Base-by-base conservation (phyloP, 306 rosid species). In the Comarum palustre region DNA sequence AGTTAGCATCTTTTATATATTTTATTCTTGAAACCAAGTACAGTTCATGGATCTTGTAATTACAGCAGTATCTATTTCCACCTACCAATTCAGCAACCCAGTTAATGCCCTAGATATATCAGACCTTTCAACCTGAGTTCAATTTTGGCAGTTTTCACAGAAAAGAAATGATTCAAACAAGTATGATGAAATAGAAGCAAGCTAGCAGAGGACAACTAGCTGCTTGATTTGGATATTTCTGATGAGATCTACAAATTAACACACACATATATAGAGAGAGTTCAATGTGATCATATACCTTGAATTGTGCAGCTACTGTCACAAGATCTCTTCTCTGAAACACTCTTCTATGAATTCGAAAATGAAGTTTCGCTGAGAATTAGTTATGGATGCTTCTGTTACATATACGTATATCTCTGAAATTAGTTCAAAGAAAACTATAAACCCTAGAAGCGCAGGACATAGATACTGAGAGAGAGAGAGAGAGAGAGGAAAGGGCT, bases 371-470 rank as follows among this genome's bases (percentile, higher is more conserved):
- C 41, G 16, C 20, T 29, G 65, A 59, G 20, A 59, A 14, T 15
- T 57, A 16, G 29, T 16, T 31, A 60, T 60, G 83, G 69, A 65
- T 75, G 68, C 57, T 67, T 84, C 85, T 81, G 80, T 82, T 85
- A 84, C 82, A 38, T 57, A 6, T 2, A 59, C 2, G 0, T 8
- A 25, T 24, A 59, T 59, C 73, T 80, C 84, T 80, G 88, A 85
- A 78, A 29, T 27, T 29, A 79, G 86, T 72, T 80, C 79, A 78
- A 57, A 78, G 46, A 38, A 9, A 62, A 45, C 75, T 10, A 78
- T 66, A 81, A 92, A 85, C 96, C 97, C 96, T 90, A 86, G 68
- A 60, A 31, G 31, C 7, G 32, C 32, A 10, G 15, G 62, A 78
- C 66, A 76, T 55, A 52, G 29, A 80, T 70, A 75, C 66, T 78